Evolutionary conservation across 164 flowering plant genomes (phyloP), one percentile per base, ranked within the genome.

Genomic region (Cinnamomum chago): DNA sequence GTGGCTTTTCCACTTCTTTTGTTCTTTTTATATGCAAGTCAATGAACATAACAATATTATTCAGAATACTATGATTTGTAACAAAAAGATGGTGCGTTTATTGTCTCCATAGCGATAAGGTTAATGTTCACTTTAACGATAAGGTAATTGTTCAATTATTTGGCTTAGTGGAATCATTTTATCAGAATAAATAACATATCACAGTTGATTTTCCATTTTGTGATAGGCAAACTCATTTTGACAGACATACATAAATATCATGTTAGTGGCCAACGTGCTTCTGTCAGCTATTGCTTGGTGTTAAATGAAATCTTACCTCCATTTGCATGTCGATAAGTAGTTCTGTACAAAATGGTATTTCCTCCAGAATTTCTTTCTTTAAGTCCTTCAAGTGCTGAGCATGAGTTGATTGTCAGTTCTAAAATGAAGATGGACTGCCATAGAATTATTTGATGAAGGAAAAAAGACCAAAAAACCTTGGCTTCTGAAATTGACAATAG

Each of bases 291-390:
- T 64, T 35, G 35, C 35, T 58, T 72, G 15, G 65, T 30, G 3
- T 11, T 55, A 30, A 62, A 52, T 50, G 71, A 62, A 76, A 17
- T 62, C 58, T 70, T 84, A 92, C 97, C 93, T 88, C 89, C 28
- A 28, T 69, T 77, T 79, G 80, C 70, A 83, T 67, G 74, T 85
- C 89, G 58, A 35, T 72, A 67, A 90, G 78, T 65, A 86, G 75
- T 17, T 91, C 94, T 50, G 82, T 55, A 55, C 85, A 75, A 73
- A 80, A 86, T 70, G 92, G 92, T 70, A 93, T 83, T 84, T 90
- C 97, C 50, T 86, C 82, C 76, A 70, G 83, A 78, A 90, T 50
- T 68, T 88, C 95, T 52, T 75, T 71, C 64, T 83, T 83, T 79
- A 93, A 75, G 50, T 78, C 82, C 76, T 84, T 87, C 83, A 90